These are phyloP conservation scores for Trichoderma arundinaceum DNA, from an alignment of 2,329 filamentous ascomycete genomes.

Conservation along the genomic window DNA sequence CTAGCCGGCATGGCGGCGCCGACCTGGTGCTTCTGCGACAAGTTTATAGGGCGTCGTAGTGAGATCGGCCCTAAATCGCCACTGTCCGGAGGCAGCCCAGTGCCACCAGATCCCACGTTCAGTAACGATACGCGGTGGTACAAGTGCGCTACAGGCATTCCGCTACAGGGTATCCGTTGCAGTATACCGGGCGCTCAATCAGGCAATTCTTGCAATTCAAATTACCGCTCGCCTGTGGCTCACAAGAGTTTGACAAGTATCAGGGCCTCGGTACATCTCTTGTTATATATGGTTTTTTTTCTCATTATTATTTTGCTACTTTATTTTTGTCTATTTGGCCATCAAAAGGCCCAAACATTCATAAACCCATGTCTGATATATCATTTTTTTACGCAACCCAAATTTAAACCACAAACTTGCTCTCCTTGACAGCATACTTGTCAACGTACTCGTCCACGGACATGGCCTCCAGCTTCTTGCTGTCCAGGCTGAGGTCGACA, in stretches of 20 bases:
- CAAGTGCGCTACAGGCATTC: too few species aligned
- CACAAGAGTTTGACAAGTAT: not conserved
- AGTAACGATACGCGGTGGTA: too few species aligned
- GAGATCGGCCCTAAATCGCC: conserved; percentile 2
- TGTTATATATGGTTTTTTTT: not conserved
- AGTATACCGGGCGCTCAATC: too few species aligned
- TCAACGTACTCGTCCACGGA: conserved; percentile 94
- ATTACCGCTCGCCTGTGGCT: too few species aligned
- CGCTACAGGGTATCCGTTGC: too few species aligned
- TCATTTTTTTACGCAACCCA: not conserved
- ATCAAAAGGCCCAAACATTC: not conserved
- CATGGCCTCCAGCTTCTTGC: conserved; percentile 76
- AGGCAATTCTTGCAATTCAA: too few species aligned
- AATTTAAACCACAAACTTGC: conserved; percentile 55
- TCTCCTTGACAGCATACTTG: conserved; percentile 70
- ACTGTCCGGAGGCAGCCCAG: conserved; percentile 22
- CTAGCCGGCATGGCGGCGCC: not conserved
- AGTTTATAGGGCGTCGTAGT: not conserved
- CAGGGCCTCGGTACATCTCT: not conserved
- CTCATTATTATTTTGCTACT: conserved; percentile 4
- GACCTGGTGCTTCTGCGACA: not conserved
- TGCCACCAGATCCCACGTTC: not conserved
- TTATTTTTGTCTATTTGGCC: not conserved
- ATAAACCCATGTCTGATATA: not conserved
- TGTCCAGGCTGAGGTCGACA: conserved; percentile 77